These are phyloP conservation scores for Candida sojae DNA, from an alignment of 1,139 yeast species.

Conservation along the genomic window DNA sequence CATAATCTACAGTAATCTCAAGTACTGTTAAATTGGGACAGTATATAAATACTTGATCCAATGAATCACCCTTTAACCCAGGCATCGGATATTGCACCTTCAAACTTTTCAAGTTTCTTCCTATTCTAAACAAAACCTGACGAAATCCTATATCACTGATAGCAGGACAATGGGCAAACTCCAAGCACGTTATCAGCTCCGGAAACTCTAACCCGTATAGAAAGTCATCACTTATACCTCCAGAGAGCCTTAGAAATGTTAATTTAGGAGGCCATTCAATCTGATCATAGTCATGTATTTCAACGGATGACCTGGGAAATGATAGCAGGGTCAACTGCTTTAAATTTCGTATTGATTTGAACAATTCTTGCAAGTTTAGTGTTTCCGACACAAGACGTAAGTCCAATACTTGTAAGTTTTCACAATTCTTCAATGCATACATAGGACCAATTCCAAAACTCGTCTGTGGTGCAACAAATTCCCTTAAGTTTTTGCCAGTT, in stretches of 20 bases:
- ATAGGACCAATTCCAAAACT: conserved; percentile 92
- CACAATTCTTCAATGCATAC: conserved; percentile 73
- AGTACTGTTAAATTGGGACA: conserved; percentile 72
- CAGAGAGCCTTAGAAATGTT: conserved; percentile 74
- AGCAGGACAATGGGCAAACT: conserved; percentile 86
- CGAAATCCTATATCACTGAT: conserved; percentile 64
- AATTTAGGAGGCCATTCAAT: conserved; percentile 79
- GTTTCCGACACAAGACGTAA: conserved; percentile 90
- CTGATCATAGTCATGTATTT: conserved; percentile 59
- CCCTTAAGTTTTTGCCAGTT: conserved; percentile 61
- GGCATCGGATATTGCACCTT: conserved; percentile 90
- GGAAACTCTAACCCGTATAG: conserved; percentile 71
- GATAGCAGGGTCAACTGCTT: conserved; percentile 69
- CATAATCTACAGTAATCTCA: conserved; percentile 79
- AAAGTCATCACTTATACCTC: conserved; percentile 86
- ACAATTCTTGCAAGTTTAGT: conserved; percentile 75
- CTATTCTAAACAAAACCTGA: conserved; percentile 61
- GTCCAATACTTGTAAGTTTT: conserved; percentile 64
- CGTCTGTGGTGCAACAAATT: conserved; percentile 89
- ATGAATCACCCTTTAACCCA: conserved; percentile 62
- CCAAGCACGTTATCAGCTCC: conserved; percentile 63
- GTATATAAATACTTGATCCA: conserved; percentile 70
- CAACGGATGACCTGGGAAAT: conserved; percentile 86
- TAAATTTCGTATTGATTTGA: conserved; percentile 68
- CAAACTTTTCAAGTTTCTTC: conserved; percentile 61